Percentiles rank a stretch among this genome's conserved stretches.
Evolutionary conservation across 495 filamentous ascomycete genomes (phyloP).

Genomic region (Achaetomiella virescens): DNA sequence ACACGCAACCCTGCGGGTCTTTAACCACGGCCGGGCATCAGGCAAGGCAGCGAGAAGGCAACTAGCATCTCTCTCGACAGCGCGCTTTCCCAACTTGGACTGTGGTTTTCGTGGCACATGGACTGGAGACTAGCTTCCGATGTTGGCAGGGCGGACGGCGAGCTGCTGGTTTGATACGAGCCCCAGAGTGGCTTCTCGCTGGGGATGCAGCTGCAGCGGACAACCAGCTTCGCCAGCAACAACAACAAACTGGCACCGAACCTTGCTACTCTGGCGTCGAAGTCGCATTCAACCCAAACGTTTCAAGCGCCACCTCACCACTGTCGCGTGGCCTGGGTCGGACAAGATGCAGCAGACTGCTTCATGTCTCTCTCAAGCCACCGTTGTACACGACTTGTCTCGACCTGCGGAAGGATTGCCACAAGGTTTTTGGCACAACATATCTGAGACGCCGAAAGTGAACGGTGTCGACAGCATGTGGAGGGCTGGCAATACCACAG

Average conservation of each 20-base stretch:
- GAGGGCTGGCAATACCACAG: background rate
- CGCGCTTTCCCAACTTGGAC: background rate
- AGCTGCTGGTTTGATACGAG: background rate
- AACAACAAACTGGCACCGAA: background rate
- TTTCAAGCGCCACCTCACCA: constrained; percentile 2
- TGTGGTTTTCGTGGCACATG: background rate
- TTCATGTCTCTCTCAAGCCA: constrained; percentile 10
- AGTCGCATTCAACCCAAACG: background rate
- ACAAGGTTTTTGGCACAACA: background rate
- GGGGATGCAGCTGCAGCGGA: no score
- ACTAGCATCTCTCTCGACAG: constrained; percentile 1
- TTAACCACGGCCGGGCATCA: constrained; percentile 21
- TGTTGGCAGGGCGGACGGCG: background rate
- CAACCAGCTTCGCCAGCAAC: background rate
- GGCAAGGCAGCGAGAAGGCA: constrained; percentile 6
- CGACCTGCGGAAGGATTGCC: background rate
- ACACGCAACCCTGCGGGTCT: constrained; percentile 11
- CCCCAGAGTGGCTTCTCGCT: no score
- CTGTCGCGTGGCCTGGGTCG: constrained; percentile 12
- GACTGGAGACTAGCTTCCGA: background rate
- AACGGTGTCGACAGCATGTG: background rate
- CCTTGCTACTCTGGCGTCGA: no score
- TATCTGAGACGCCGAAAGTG: no score
- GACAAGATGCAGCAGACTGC: constrained; percentile 6
- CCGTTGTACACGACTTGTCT: constrained; percentile 7